Evolutionary conservation across 2,329 filamentous ascomycete genomes (phyloP).

Genomic region (Dactylella cylindrospora): DNA sequence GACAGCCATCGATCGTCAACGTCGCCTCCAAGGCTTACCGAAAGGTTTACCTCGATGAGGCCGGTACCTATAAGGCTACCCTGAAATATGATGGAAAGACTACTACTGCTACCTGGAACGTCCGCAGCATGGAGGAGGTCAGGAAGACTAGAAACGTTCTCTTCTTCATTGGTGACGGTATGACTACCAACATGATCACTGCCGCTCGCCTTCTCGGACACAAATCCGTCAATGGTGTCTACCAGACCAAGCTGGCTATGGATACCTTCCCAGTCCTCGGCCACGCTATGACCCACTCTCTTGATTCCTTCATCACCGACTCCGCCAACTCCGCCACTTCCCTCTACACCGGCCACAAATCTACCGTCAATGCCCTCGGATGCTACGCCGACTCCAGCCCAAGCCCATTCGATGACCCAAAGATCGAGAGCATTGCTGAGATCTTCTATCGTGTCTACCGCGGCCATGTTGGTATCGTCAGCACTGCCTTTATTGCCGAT

Average conservation of each 20-base stretch:
- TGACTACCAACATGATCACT: conserved; percentile 76
- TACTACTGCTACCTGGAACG: conserved; percentile 75
- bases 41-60: conserved; percentile 72
- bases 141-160: conserved; percentile 83
- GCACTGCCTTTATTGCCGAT: conserved; percentile 78
- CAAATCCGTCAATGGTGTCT: conserved; percentile 81
- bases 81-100: conserved; percentile 73
- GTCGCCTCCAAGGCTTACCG: conserved; percentile 79
- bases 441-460: conserved; percentile 71
- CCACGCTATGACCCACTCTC: conserved; percentile 82
- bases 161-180: conserved; percentile 75
- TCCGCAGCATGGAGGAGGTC: conserved; percentile 68
- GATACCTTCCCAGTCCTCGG: conserved; percentile 83
- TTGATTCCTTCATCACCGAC: conserved; percentile 40
- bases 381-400: conserved; percentile 77
- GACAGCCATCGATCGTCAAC: conserved; percentile 71
- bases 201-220: conserved; percentile 79
- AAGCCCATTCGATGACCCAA: conserved; percentile 76
- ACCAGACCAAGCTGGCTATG: conserved; percentile 72
- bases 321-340: conserved; percentile 41
- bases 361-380: conserved; percentile 74
- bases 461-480: conserved; percentile 63
- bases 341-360: conserved; percentile 38
- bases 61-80: conserved; percentile 75
- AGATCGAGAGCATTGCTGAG: conserved; percentile 80